Conservation (phyloP, 495 filamentous ascomycete genomes). For the Xylona heveae region DNA sequence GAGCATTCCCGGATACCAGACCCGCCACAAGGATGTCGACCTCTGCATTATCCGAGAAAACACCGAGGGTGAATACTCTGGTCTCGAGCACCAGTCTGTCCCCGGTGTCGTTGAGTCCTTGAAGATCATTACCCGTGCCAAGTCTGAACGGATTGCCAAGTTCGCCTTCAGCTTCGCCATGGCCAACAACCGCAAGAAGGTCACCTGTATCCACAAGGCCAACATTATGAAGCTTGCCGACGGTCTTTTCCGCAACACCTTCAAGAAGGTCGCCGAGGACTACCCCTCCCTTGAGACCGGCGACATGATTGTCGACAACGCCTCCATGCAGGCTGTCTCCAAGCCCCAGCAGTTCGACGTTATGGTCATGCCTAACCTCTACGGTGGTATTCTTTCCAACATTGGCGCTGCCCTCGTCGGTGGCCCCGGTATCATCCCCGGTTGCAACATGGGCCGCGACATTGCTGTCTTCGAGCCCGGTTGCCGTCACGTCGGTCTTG, state of each 20-base stretch:
- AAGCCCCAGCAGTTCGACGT: constrained; percentile 96
- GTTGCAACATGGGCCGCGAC: constrained; percentile 97
- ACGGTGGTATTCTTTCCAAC: constrained; percentile 97
- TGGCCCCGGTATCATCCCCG: constrained; percentile 89
- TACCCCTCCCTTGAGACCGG: constrained; percentile 85
- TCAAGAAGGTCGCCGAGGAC: constrained; percentile 78
- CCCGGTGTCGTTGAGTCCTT: constrained; percentile 93
- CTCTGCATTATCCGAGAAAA: constrained; percentile 99
- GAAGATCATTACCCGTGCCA: constrained; percentile 97
- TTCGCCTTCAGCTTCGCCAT: constrained; percentile 96
- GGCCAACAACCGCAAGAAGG: constrained; percentile 95
- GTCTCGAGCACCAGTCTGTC: constrained; percentile 95
- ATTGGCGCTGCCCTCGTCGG: constrained; percentile 97
- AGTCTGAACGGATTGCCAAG: constrained; percentile 95
- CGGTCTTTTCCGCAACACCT: constrained; percentile 92
- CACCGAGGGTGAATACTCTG: constrained; percentile 98
- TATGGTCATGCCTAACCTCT: constrained; percentile 99
- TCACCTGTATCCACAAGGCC: constrained; percentile 98
- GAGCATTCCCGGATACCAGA: constrained; percentile 97
- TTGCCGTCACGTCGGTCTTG: constrained; percentile 93
- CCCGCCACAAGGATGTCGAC: constrained; percentile 89
- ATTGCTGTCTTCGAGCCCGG: constrained; percentile 97
- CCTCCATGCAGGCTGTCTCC: constrained; percentile 95
- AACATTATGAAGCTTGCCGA: constrained; percentile 99
- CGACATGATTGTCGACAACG: constrained; percentile 99